phyloP scores from a whole-genome alignment of 179 eudicot genomes.

The Amaranthus tricolor region DNA sequence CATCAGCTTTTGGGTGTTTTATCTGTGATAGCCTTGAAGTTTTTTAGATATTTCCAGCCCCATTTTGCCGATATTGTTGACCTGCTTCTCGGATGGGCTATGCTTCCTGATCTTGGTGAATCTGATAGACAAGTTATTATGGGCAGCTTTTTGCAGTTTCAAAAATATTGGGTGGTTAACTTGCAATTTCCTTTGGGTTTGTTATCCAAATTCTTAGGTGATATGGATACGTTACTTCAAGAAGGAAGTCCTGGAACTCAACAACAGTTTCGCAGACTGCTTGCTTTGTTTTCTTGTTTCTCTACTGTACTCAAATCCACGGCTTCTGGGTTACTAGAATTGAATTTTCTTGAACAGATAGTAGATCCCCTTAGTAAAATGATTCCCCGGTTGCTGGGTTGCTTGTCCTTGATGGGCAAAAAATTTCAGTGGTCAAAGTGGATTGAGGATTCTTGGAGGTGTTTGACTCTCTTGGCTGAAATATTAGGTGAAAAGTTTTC shows the following conservation, averaged over 20 bases:
- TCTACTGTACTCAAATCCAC: conserved; percentile 83
- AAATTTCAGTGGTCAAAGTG: conserved; percentile 94
- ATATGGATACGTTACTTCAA: conserved; percentile 91
- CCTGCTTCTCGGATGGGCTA: conserved; percentile 98
- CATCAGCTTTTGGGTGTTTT: conserved; percentile 69
- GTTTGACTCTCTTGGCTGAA: conserved; percentile 96
- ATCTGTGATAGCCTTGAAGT: conserved; percentile 77
- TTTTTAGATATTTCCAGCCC: conserved; percentile 81
- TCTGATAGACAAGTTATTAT: conserved; percentile 73
- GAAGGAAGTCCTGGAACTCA: conserved; percentile 84
- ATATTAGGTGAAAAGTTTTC: conserved; percentile 80
- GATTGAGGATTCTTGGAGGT: conserved; percentile 93
- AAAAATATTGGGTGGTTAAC: conserved; percentile 92
- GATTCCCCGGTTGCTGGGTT: conserved; percentile 69
- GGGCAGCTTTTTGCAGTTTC: conserved; percentile 90
- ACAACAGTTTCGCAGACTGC: conserved; percentile 78
- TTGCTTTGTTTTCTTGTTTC: conserved; percentile 79
- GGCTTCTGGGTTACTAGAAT: conserved; percentile 91
- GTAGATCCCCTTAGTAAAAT: conserved; percentile 73
- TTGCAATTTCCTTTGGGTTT: conserved; percentile 83
- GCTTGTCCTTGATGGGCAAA: conserved; percentile 73
- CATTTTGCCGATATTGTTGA: conserved; percentile 97
- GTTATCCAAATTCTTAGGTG: conserved; percentile 85
- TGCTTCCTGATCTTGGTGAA: conserved; percentile 87
- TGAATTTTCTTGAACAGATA: conserved; percentile 77